These are phyloP conservation scores for Eremochloa ophiuroides DNA, from an alignment of 176 grass and related monocot genomes.

Conservation along the genomic window DNA sequence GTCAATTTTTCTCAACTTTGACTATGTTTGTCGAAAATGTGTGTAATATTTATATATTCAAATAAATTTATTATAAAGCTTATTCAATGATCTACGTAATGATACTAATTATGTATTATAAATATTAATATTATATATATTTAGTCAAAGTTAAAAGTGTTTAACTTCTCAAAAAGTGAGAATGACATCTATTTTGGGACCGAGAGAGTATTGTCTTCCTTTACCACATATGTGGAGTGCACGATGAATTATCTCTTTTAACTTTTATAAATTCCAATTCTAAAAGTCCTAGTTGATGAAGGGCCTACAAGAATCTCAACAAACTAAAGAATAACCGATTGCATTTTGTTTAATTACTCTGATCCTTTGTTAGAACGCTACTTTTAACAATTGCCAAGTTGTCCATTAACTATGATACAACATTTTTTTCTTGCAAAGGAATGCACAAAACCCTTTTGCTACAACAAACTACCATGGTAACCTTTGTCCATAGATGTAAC, in stretches of 20 bases:
- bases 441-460: neutral
- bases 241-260: neutral
- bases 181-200: too few species aligned
- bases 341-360: neutral
- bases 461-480: neutral
- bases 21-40: too few species aligned
- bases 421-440: neutral
- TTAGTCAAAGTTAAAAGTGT: too few species aligned
- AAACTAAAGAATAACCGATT: neutral
- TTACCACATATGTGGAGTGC: neutral
- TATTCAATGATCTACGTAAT: too few species aligned
- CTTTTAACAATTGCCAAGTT: conserved; percentile 17
- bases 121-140: too few species aligned
- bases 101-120: too few species aligned
- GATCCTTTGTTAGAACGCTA: conserved; percentile 2
- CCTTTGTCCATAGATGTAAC: too few species aligned
- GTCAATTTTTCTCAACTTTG: too few species aligned
- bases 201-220: neutral
- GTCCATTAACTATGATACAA: neutral
- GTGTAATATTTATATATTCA: too few species aligned
- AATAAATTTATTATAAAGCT: too few species aligned
- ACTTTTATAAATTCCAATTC: neutral
- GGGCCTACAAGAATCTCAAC: neutral
- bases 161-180: too few species aligned
- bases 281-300: neutral